Percentiles rank a stretch among this genome's conserved stretches.
Evolutionary conservation across 2,329 filamentous ascomycete species (phyloP).

Genomic region (Rhinocladiella mackenziei): DNA sequence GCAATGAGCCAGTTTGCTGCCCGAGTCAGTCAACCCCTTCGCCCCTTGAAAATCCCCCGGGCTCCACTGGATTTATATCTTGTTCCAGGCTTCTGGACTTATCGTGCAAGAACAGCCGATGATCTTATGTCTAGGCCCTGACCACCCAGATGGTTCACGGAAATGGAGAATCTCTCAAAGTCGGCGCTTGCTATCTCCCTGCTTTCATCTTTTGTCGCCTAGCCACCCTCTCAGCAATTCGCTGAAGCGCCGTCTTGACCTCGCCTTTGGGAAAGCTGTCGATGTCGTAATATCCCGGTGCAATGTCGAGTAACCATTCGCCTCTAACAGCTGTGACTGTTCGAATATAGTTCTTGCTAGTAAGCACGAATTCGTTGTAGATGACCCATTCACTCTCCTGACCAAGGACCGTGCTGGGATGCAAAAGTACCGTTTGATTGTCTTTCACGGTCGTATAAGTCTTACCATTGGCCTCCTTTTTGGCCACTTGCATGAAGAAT

Average conservation of each 20-base stretch:
- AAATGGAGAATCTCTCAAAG: too few species aligned
- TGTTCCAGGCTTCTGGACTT: too few species aligned
- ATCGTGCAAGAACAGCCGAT: too few species aligned
- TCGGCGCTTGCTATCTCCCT: too few species aligned
- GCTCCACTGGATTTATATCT: background rate
- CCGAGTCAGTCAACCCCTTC: background rate
- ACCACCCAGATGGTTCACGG: too few species aligned
- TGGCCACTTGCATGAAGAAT: constrained; percentile 99
- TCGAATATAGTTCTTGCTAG: constrained; percentile 95
- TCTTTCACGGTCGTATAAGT: constrained; percentile 95
- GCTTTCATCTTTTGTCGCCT: constrained; percentile 49
- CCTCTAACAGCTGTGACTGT: constrained; percentile 88
- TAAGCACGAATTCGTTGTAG: constrained; percentile 97
- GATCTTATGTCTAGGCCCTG: too few species aligned
- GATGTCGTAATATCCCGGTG: constrained; percentile 87
- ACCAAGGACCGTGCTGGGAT: constrained; percentile 84
- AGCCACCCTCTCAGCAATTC: constrained; percentile 52
- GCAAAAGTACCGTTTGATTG: constrained; percentile 85
- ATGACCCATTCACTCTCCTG: constrained; percentile 94
- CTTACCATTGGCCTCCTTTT: constrained; percentile 83
- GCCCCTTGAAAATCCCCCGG: background rate
- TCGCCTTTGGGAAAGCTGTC: constrained; percentile 78
- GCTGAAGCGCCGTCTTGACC: constrained; percentile 63
- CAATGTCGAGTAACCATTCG: constrained; percentile 95
- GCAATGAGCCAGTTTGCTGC: background rate